A percentile compares a stretch with the other conserved stretches of the same genome.
These are phyloP conservation scores for Yamadazyma nakazawae DNA, from an alignment of 805 yeast species.

Conservation along the genomic window DNA sequence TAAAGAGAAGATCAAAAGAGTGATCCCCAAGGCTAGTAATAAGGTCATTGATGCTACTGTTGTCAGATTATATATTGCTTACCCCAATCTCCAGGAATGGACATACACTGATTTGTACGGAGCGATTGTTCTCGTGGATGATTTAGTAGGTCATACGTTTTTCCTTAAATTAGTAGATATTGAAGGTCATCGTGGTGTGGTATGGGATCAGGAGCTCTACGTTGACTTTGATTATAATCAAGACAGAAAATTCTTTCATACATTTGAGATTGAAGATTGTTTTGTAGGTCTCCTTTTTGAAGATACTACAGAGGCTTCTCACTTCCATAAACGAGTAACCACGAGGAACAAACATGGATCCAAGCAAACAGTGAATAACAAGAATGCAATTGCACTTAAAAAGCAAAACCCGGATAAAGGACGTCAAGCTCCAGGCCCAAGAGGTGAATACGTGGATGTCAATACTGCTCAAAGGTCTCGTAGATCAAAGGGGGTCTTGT, in stretches of 20 bases:
- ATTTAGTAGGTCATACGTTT: slow-evolving; percentile 89
- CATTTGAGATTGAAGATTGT: slow-evolving; percentile 91
- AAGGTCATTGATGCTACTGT: slow-evolving; percentile 88
- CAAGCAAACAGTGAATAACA: slow-evolving; percentile 79
- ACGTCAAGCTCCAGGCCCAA: slow-evolving; percentile 50
- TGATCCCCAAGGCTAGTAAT: slow-evolving; percentile 82
- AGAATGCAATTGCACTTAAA: slow-evolving; percentile 80
- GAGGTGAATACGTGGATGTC: slow-evolving; percentile 56
- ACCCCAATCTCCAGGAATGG: slow-evolving; percentile 83
- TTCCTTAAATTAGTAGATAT: slow-evolving; percentile 88
- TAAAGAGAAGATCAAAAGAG: slow-evolving; percentile 85
- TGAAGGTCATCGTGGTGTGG: slow-evolving; percentile 73
- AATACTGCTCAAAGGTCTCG: slow-evolving; percentile 54
- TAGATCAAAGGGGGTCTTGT: slow-evolving; percentile 55
- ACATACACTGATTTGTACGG: slow-evolving; percentile 85
- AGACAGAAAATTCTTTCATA: slow-evolving; percentile 91
- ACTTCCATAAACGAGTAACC: slow-evolving; percentile 74
- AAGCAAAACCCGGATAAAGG: slow-evolving; percentile 34
- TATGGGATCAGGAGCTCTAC: slow-evolving; percentile 97
- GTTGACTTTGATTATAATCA: slow-evolving; percentile 86
- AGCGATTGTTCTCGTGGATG: slow-evolving; percentile 84
- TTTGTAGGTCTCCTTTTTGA: slow-evolving; percentile 84
- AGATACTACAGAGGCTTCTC: slow-evolving; percentile 83
- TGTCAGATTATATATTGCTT: slow-evolving; percentile 84
- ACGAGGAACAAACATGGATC: slow-evolving; percentile 79